A percentile compares a stretch with the other conserved stretches of the same genome.
Evolutionary conservation across 805 yeast species (phyloP).

Genomic region (Monosporozyma servazzii): DNA sequence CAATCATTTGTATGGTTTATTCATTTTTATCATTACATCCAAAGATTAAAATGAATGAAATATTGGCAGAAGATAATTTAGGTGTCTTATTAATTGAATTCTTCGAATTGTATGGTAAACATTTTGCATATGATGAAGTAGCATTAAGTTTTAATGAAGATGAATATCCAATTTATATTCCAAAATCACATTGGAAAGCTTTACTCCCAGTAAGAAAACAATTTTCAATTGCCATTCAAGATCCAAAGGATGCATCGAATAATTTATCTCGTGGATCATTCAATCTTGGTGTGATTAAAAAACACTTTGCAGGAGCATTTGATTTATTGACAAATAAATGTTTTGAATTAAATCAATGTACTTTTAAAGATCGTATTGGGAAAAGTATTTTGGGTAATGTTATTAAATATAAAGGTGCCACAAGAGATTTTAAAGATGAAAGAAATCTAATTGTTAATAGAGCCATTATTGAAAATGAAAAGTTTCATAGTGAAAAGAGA

Average conservation of each 20-base stretch:
- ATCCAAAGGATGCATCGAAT: conserved; percentile 75
- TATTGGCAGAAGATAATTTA: conserved; percentile 61
- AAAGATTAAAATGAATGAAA: conserved; percentile 53
- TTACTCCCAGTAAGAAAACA: conserved; percentile 34
- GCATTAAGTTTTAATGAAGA: conserved; percentile 49
- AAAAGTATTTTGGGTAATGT: conserved; percentile 73
- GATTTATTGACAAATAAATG: conserved; percentile 67
- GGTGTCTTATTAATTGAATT: conserved; percentile 87
- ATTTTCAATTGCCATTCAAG: conserved; percentile 69
- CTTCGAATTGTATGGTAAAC: conserved; percentile 83
- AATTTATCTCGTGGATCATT: conserved; percentile 80
- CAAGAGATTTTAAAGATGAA: conserved; percentile 71
- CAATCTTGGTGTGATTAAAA: conserved; percentile 67
- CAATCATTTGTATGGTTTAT: conserved; percentile 80
- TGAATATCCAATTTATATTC: conserved; percentile 50
- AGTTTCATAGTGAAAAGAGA: conserved; percentile 17
- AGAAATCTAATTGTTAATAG: conserved; percentile 52
- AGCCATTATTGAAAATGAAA: conserved; percentile 37
- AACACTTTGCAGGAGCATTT: conserved; percentile 83
- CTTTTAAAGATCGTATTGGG: conserved; percentile 60
- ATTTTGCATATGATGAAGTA: conserved; percentile 75
- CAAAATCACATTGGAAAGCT: conserved; percentile 46
- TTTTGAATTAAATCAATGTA: conserved; percentile 55
- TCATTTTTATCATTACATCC: conserved; percentile 79
- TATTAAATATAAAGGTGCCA: conserved; percentile 63